Evolutionary conservation across 768 basidiomycete genomes (phyloP).

Genomic region (Trichaptum fuscoviolaceum): DNA sequence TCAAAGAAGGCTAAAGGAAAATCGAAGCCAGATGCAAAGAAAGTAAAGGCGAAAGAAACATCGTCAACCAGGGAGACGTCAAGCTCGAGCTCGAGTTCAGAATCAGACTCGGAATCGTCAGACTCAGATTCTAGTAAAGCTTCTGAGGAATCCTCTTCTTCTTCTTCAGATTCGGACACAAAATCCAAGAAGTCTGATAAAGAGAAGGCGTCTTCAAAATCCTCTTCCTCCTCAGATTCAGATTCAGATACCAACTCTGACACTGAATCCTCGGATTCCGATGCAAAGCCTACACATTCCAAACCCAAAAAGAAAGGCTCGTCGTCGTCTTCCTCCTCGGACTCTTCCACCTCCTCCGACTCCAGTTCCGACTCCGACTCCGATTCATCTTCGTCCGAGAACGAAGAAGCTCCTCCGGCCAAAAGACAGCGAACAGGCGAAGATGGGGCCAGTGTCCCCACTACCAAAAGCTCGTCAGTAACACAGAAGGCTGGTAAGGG

Average conservation of each 20-base stretch:
- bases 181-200: constrained; percentile 17
- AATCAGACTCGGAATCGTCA: constrained; percentile 4
- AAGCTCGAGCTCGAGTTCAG: constrained; percentile 11
- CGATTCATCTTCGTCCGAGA: constrained; percentile 16
- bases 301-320: constrained; percentile 12
- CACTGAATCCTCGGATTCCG: not conserved
- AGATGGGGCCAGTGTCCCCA: constrained; percentile 44
- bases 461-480: constrained; percentile 25
- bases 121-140: constrained; percentile 15
- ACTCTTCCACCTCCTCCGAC: constrained; percentile 17
- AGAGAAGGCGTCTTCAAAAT: not conserved
- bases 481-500: constrained; percentile 11
- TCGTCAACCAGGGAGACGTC: not conserved
- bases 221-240: not conserved
- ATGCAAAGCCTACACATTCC: constrained; percentile 10
- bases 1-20: constrained; percentile 1
- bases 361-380: constrained; percentile 21
- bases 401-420: constrained; percentile 26
- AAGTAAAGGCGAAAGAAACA: constrained; percentile 2
- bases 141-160: constrained; percentile 6
- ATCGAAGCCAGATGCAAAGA: constrained; percentile 5
- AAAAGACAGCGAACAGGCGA: constrained; percentile 62
- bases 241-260: constrained; percentile 4
- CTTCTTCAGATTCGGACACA: constrained; percentile 19
- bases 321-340: constrained; percentile 17